Percentiles rank a stretch among this genome's conserved stretches.
These are phyloP conservation scores for Arachis stenosperma DNA, from an alignment of 306 rosid genomes.

Conservation along the genomic window DNA sequence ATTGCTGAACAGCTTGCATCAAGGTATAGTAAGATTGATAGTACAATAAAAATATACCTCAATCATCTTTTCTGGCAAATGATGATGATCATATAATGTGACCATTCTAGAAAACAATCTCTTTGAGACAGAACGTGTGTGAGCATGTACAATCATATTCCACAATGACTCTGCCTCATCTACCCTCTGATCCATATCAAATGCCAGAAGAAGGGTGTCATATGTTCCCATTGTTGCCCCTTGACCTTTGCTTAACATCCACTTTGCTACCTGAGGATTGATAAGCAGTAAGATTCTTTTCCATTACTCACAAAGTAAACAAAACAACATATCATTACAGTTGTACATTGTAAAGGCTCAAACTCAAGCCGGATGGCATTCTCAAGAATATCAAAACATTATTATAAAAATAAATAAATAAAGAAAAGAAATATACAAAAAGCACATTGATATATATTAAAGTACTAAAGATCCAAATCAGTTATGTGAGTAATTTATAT, in stretches of 20 bases:
- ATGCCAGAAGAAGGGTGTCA: slow-evolving; percentile 86
- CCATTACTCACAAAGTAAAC: slow-evolving; percentile 23
- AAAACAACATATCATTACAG: slow-evolving; percentile 5
- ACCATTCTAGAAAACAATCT: slow-evolving; percentile 86
- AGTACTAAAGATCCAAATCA: neutral
- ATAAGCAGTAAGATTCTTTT: slow-evolving; percentile 29
- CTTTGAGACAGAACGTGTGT: slow-evolving; percentile 78
- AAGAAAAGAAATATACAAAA: neutral
- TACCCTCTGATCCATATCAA: slow-evolving; percentile 79
- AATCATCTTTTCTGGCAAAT: slow-evolving; percentile 60
- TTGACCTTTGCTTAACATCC: slow-evolving; percentile 98
- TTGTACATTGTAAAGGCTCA: slow-evolving; percentile 6
- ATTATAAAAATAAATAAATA: neutral
- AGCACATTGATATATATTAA: neutral
- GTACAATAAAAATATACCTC: slow-evolving; percentile 55
- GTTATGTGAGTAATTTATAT: neutral
- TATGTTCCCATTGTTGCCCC: slow-evolving; percentile 94
- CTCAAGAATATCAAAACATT: slow-evolving; percentile 22
- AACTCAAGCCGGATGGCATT: slow-evolving; percentile 3
- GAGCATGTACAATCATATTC: slow-evolving; percentile 87
- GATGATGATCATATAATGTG: slow-evolving; percentile 77
- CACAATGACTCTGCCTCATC: slow-evolving; percentile 95
- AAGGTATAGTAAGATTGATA: slow-evolving; percentile 13
- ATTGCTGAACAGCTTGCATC: slow-evolving; percentile 9
- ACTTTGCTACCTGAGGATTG: slow-evolving; percentile 79